Percentiles rank a stretch among this genome's conserved stretches.
These are phyloP conservation scores for Hypoxylon sp. DNA, from an alignment of 2,329 filamentous ascomycete species.

Conservation along the genomic window DNA sequence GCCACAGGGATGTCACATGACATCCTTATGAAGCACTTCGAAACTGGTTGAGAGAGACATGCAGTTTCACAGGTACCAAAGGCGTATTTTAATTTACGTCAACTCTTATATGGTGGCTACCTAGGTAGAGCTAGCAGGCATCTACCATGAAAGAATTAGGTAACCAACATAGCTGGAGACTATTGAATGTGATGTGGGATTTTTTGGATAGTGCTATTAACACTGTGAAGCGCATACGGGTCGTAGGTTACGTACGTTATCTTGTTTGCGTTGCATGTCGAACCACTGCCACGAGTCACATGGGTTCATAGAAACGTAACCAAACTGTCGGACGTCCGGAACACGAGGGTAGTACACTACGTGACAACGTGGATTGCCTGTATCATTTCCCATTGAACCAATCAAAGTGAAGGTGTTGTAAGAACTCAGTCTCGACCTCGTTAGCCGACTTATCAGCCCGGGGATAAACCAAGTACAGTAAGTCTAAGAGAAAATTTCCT, in stretches of 20 bases:
- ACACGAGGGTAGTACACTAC: conserved; percentile 30
- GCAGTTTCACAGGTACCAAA: neutral
- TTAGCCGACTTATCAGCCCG: neutral
- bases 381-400: conserved; percentile 9
- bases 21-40: neutral
- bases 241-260: conserved; percentile 1
- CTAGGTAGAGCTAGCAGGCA: too few relatives aligned
- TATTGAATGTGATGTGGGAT: neutral
- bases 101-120: too few relatives aligned
- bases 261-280: neutral
- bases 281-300: conserved; percentile 2
- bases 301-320: neutral
- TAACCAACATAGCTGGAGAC: neutral
- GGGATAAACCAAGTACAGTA: conserved; percentile 2
- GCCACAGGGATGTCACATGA: neutral
- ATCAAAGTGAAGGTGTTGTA: conserved; percentile 11
- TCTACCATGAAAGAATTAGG: neutral
- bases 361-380: neutral
- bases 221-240: neutral
- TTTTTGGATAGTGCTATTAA: neutral
- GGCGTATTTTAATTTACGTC: neutral
- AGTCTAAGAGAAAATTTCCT: neutral
- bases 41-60: neutral
- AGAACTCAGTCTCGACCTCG: conserved; percentile 10
- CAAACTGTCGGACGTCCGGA: conserved; percentile 29